phyloP scores from a whole-genome alignment of 202 grass and related monocot genomes.

The Panicum virgatum region DNA sequence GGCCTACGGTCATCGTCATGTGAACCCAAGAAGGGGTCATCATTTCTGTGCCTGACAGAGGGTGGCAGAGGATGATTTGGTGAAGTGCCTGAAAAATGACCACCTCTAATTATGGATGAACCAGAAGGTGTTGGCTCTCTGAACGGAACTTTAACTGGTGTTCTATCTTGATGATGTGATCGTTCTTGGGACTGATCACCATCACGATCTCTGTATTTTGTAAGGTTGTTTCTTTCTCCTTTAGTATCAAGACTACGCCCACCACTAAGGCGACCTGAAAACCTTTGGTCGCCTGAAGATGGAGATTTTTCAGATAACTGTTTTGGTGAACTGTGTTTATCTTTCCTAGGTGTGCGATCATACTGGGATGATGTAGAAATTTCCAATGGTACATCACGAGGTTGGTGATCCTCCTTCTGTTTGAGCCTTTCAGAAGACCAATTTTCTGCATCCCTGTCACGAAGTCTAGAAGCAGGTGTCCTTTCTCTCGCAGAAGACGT shows the following conservation, averaged over 20 bases:
- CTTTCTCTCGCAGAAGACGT: slow-evolving; percentile 67
- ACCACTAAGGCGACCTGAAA: slow-evolving; percentile 66
- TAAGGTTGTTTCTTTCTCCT: slow-evolving; percentile 53
- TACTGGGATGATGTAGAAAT: slow-evolving; percentile 59
- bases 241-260: slow-evolving; percentile 63
- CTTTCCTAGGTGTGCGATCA: slow-evolving; percentile 75
- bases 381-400: slow-evolving; percentile 58
- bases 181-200: slow-evolving; percentile 59
- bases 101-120: slow-evolving; percentile 66
- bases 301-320: slow-evolving; percentile 72
- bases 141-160: slow-evolving; percentile 52
- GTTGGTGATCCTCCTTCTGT: slow-evolving; percentile 60
- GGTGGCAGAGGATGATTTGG: slow-evolving; percentile 58
- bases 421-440: slow-evolving; percentile 60
- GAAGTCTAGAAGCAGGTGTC: slow-evolving; percentile 60
- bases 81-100: slow-evolving; percentile 55
- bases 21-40: slow-evolving; percentile 57
- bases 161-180: slow-evolving; percentile 56
- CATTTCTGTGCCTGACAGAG: slow-evolving; percentile 48
- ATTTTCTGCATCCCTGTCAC: slow-evolving; percentile 62
- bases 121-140: slow-evolving; percentile 77
- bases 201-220: slow-evolving; percentile 85
- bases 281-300: slow-evolving; percentile 61
- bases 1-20: slow-evolving; percentile 77
- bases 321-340: slow-evolving; percentile 66